A percentile compares a stretch with the other conserved stretches of the same genome.
Evolutionary conservation across 371 early-diverging fungal genomes (phyloP).

Genomic region (Mortierella polycephala): DNA sequence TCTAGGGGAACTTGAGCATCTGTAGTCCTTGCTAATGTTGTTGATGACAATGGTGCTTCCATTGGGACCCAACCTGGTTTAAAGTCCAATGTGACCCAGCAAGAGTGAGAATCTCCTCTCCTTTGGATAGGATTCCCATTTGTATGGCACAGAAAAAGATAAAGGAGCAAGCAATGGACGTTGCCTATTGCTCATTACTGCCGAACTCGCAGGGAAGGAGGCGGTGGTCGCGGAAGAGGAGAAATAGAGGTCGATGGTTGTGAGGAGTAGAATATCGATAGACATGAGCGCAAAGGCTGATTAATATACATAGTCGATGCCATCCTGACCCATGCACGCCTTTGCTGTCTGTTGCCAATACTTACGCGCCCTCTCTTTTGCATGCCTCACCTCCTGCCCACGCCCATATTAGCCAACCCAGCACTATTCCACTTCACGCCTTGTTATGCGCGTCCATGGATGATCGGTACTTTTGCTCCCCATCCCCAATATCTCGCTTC

Average conservation of each 20-base stretch:
- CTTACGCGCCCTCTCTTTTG: background rate
- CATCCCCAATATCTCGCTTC: background rate
- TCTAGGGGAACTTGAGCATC: too few relatives aligned
- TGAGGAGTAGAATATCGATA: too few relatives aligned
- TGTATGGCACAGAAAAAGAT: conserved; percentile 11
- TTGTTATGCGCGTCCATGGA: background rate
- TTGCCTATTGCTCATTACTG: background rate
- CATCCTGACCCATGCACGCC: conserved; percentile 13
- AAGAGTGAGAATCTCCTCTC: conserved; percentile 1
- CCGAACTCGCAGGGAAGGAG: background rate
- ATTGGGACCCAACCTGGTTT: conserved; percentile 5
- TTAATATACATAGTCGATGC: background rate
- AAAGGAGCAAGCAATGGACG: background rate
- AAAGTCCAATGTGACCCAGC: conserved; percentile 3
- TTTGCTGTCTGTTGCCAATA: background rate
- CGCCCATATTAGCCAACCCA: too few relatives aligned
- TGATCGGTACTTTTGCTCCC: background rate
- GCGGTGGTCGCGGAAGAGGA: background rate
- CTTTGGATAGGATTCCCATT: background rate
- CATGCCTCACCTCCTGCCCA: background rate
- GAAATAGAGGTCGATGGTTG: background rate
- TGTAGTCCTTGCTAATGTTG: background rate
- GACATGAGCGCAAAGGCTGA: too few relatives aligned
- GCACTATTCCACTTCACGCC: too few relatives aligned
- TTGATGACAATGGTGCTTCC: background rate